Evolutionary conservation across 306 rosid species (phyloP).

Genomic region (Biancaea sappan): DNA sequence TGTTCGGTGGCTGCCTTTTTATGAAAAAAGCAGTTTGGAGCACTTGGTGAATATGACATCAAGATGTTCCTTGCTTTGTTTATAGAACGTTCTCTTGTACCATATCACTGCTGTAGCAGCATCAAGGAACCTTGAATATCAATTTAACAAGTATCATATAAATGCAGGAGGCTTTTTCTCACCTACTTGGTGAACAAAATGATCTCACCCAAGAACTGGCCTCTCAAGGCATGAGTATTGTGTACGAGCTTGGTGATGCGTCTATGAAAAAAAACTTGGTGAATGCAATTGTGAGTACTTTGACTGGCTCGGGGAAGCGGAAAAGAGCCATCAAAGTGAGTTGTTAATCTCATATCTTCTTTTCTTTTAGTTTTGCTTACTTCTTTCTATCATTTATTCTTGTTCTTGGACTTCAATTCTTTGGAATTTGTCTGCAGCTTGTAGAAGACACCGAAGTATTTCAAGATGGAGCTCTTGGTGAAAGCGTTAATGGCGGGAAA

Average conservation of each 20-base stretch:
- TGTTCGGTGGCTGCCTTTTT: no score
- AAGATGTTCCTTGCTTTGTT: no score
- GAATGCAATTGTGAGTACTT: constrained; percentile 80
- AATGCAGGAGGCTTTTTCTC: constrained; percentile 95
- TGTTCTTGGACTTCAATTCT: not conserved
- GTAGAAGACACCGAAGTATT: constrained; percentile 94
- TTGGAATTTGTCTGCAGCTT: constrained; percentile 55
- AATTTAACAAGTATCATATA: constrained; percentile 34
- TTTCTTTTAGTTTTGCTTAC: constrained; percentile 19
- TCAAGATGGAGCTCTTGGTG: constrained; percentile 90
- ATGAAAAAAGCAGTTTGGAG: no score
- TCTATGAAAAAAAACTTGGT: constrained; percentile 86
- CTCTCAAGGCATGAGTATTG: constrained; percentile 99
- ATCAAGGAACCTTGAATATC: constrained; percentile 16
- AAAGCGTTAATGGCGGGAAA: constrained; percentile 80
- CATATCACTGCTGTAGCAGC: constrained; percentile 20
- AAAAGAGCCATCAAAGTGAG: constrained; percentile 94
- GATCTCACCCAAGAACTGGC: constrained; percentile 97
- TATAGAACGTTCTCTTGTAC: constrained; percentile 26
- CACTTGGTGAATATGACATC: no score
- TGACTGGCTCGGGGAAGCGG: constrained; percentile 90
- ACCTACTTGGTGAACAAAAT: constrained; percentile 91
- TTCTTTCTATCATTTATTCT: constrained; percentile 12
- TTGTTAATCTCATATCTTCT: constrained; percentile 30
- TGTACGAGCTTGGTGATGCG: constrained; percentile 92